Evolutionary conservation across 2,329 filamentous ascomycete genomes (phyloP).

Genomic region (Ceratocystis harringtonii): DNA sequence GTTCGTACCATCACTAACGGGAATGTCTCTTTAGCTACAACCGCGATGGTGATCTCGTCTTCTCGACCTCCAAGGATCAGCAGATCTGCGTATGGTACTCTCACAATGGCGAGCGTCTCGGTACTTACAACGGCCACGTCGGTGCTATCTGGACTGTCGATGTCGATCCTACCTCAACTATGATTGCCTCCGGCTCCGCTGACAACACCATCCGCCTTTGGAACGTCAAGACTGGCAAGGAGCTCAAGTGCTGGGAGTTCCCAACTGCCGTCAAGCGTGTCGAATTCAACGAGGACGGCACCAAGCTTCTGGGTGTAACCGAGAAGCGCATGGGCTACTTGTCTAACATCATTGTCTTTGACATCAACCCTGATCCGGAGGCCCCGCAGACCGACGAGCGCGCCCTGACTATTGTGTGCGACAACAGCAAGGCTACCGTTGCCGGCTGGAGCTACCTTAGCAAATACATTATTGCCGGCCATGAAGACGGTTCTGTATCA

Average conservation of each 20-base stretch:
- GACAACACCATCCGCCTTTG: conserved; percentile 97
- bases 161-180: conserved; percentile 77
- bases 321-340: conserved; percentile 98
- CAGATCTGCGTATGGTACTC: conserved; percentile 94
- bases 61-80: conserved; percentile 92
- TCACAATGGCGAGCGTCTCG: conserved; percentile 93
- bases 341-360: conserved; percentile 82
- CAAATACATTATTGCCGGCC: conserved; percentile 93
- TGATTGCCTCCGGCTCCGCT: conserved; percentile 88
- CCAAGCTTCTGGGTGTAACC: conserved; percentile 78
- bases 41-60: conserved; percentile 89
- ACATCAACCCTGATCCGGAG: conserved; percentile 70
- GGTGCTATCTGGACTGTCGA: conserved; percentile 99
- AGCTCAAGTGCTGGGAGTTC: conserved; percentile 96
- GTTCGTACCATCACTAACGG: not conserved
- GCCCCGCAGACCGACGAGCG: conserved; percentile 76
- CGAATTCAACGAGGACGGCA: conserved; percentile 92
- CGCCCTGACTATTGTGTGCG: conserved; percentile 73
- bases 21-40: conserved; percentile 48
- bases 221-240: conserved; percentile 85
- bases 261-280: conserved; percentile 93
- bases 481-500: conserved; percentile 89
- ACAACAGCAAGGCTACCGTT: conserved; percentile 92
- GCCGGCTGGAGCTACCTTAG: conserved; percentile 89
- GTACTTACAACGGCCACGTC: conserved; percentile 92